phyloP scores from a whole-genome alignment of 2,329 filamentous ascomycete species.

The Cordyceps militaris region DNA sequence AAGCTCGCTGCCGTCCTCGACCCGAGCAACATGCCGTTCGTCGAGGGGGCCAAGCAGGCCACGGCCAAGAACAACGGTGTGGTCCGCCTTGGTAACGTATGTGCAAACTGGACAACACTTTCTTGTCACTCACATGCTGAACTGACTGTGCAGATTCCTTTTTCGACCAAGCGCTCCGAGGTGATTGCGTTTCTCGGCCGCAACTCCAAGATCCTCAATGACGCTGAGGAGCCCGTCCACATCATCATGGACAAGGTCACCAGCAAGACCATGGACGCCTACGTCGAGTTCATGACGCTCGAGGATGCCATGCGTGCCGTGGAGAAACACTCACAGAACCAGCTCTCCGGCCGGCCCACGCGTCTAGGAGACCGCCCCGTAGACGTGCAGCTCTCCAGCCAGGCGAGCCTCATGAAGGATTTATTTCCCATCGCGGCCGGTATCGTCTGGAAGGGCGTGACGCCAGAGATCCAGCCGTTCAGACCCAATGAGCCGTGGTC shows the following conservation, averaged over 20 bases:
- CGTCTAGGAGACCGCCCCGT: conserved; percentile 52
- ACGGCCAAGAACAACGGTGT: conserved; percentile 34
- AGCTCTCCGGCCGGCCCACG: conserved; percentile 32
- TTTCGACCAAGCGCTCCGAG: conserved; percentile 44
- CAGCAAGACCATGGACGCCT: conserved; percentile 56
- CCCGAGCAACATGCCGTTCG: conserved; percentile 39
- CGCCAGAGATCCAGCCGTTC: conserved; percentile 33
- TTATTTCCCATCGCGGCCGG: conserved; percentile 53
- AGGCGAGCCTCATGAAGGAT: conserved; percentile 51
- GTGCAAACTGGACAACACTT: conserved; percentile 18
- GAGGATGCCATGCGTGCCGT: conserved; percentile 48
- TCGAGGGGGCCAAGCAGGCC: conserved; percentile 29
- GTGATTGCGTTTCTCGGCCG: conserved; percentile 53
- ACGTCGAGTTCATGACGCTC: conserved; percentile 48
- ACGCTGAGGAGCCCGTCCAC: conserved; percentile 49
- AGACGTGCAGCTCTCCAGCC: conserved; percentile 49
- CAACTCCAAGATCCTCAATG: conserved; percentile 48
- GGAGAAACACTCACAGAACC: conserved; percentile 37
- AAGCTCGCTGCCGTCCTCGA: conserved; percentile 29
- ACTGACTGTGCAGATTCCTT: conserved; percentile 43
- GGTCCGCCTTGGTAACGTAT: conserved; percentile 44
- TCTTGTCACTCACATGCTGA: neutral
- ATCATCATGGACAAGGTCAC: conserved; percentile 59
- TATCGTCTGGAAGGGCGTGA: conserved; percentile 45
- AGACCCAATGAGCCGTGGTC: conserved; percentile 37